Base-by-base conservation (phyloP, 148 eudicot genomes). In the Rhododendron kiyosumense region DNA sequence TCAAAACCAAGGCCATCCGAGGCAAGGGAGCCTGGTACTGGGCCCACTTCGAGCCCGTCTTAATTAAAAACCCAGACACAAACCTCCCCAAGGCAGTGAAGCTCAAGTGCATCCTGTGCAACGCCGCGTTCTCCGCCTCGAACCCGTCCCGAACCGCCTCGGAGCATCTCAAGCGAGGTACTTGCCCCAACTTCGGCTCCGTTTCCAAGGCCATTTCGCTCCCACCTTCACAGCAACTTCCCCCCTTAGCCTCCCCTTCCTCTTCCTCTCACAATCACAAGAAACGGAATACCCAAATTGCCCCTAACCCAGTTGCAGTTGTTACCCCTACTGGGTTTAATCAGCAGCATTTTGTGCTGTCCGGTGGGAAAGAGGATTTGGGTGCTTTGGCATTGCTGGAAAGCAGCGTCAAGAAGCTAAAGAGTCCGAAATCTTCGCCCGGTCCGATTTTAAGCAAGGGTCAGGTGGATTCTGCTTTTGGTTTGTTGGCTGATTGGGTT, bases 11-110 rank as follows among this genome's bases (percentile, higher is more conserved):
- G 82, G 86, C 86, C n/a, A 49, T 85, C 28, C 38, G 79, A 77
- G 81, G 86, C 51, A 85, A 85, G 78, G 86, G 86, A 57, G 86
- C 86, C 78, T 85, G 86, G 86, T 85, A 85, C 57, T 85, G 86
- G 86, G 82, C 86, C 5, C 86, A 85, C 78, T 79, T 85, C 12
- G 86, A 85, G 9, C 86, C 86, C 81, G 51, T 85, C 38, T 45
- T 85, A 36, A 57, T 85, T 24, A 71, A 49, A 76, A 85, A 77
- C 74, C 81, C 81, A 17, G 81, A 85, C 3, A 36, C 86, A 8
- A 77, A 77, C 54, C 86, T 85, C 26, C 86, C 81, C 45, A 76
- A 85, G 54, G 51, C 86, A 0, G 86, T 85, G 4, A 85, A 85
- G 41, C 86, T 97, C 9, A 87, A 30, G 73, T 85, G 86, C 57